Conservation (phyloP, 129 eudicot species). For the Pseudognaphalium luteoalbum region DNA sequence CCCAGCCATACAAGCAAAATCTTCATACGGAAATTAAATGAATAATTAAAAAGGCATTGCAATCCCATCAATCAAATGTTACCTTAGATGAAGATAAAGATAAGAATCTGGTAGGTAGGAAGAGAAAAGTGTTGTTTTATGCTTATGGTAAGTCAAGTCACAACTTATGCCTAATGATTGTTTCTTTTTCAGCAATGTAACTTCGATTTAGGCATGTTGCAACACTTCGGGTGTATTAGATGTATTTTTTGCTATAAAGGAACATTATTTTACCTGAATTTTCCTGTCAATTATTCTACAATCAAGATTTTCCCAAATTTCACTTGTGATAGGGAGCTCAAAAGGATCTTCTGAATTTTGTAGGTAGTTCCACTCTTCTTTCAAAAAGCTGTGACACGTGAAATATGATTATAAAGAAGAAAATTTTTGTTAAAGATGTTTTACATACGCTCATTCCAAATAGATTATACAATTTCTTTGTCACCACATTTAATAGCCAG, state of each 20-base stretch:
- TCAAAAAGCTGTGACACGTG: conserved; percentile 52
- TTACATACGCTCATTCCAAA: conserved; percentile 1
- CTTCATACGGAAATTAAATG: background rate
- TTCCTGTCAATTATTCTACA: conserved; percentile 43
- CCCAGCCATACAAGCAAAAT: background rate
- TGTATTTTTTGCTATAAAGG: too few species aligned
- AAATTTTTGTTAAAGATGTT: background rate
- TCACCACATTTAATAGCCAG: background rate
- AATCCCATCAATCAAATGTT: too few species aligned
- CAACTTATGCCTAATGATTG: too few species aligned
- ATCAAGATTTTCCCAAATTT: conserved; percentile 60
- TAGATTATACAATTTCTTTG: background rate
- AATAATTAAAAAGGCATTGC: background rate
- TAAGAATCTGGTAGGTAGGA: too few species aligned
- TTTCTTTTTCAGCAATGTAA: too few species aligned
- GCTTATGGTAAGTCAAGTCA: too few species aligned
- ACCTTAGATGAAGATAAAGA: too few species aligned
- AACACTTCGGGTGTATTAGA: too few species aligned
- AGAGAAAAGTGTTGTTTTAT: too few species aligned
- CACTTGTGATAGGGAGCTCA: conserved; percentile 47
- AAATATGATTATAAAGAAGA: background rate
- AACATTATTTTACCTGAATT: conserved; percentile 42
- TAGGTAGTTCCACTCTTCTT: conserved; percentile 69
- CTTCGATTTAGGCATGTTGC: too few species aligned
- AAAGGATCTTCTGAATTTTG: conserved; percentile 37